Conservation (phyloP, 2,329 filamentous ascomycete genomes). For the Teratosphaeria nubilosa region DNA sequence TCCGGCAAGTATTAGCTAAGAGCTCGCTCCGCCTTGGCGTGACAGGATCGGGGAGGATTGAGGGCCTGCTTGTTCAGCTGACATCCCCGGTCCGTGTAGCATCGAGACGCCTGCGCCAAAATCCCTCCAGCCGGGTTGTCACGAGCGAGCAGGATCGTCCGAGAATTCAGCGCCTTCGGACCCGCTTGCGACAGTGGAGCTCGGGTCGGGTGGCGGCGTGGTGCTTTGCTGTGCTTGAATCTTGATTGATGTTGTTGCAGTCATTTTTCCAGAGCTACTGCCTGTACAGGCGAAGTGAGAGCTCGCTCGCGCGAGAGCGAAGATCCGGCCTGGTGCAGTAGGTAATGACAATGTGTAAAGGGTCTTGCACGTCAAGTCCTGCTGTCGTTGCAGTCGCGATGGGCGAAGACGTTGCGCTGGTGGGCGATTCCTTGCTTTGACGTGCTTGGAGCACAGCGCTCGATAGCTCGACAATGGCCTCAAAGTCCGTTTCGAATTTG, state of each 20-base stretch:
- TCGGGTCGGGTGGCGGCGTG: not conserved
- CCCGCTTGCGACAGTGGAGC: not conserved
- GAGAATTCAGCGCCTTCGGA: not conserved
- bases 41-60: not conserved
- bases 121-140: not conserved
- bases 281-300: not conserved
- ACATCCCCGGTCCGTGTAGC: not conserved
- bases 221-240: no score
- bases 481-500: conserved; percentile 17
- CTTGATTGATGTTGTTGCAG: not conserved
- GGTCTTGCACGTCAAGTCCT: conserved; percentile 15
- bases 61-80: not conserved
- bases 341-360: conserved; percentile 17
- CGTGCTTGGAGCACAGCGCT: conserved; percentile 12
- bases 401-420: conserved; percentile 5
- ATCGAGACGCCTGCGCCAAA: not conserved
- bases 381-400: conserved; percentile 1
- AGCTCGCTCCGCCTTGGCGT: not conserved
- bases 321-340: conserved; percentile 9
- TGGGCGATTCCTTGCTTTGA: not conserved
- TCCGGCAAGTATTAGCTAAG: not conserved
- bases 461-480: conserved; percentile 22
- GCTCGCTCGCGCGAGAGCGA: not conserved
- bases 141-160: not conserved
- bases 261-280: not conserved